Conservation (phyloP, 805 yeast species). For the Lipomyces mesembrius region DNA sequence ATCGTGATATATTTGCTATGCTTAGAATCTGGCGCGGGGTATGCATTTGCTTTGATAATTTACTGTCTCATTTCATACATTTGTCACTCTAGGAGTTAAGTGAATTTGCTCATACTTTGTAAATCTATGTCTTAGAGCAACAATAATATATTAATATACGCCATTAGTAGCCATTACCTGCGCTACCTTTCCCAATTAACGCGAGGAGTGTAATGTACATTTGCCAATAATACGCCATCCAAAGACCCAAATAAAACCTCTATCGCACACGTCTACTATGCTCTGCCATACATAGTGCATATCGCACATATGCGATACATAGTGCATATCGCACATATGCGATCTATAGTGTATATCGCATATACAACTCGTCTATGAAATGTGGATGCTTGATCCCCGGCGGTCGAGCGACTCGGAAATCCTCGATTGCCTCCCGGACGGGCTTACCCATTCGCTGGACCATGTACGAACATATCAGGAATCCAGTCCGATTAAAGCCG, state of each 20-base stretch:
- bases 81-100: background rate
- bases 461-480: conserved; percentile 68
- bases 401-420: conserved; percentile 59
- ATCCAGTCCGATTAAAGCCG: conserved; percentile 81
- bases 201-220: background rate
- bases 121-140: background rate
- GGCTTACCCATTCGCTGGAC: conserved; percentile 63
- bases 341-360: conserved; percentile 52
- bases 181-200: no score
- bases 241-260: background rate
- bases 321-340: no score
- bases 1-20: background rate
- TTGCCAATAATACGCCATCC: background rate
- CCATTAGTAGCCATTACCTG: background rate
- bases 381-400: conserved; percentile 82
- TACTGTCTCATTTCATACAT: background rate
- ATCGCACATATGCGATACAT: conserved; percentile 62
- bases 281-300: conserved; percentile 41
- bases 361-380: conserved; percentile 71
- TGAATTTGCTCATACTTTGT: background rate
- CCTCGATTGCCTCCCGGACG: conserved; percentile 65
- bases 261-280: background rate
- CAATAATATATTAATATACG: background rate
- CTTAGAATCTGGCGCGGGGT: conserved; percentile 1
- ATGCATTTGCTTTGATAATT: background rate